Evolutionary conservation across 2,329 filamentous ascomycete species (phyloP).

Genomic region (Thermochaetoides dissita): DNA sequence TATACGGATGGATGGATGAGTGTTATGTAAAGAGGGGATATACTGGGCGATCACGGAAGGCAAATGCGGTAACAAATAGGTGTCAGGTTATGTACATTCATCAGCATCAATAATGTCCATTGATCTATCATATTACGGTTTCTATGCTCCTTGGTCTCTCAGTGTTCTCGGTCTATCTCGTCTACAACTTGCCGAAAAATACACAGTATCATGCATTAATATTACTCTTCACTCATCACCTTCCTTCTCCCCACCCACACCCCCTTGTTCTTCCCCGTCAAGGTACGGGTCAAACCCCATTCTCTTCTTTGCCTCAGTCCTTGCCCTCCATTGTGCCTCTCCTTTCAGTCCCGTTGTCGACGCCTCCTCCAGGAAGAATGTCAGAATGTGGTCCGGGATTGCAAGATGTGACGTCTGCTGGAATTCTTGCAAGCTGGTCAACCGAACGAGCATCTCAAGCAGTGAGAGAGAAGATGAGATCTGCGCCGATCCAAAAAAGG

Average conservation of each 20-base stretch:
- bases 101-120: too few relatives aligned
- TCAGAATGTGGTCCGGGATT: constrained; percentile 77
- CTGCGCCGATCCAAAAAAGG: constrained; percentile 21
- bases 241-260: neutral
- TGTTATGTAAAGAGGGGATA: too few relatives aligned
- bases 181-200: too few relatives aligned
- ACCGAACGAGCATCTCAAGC: constrained; percentile 74
- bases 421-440: constrained; percentile 80
- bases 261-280: constrained; percentile 17
- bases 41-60: too few relatives aligned
- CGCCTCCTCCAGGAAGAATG: constrained; percentile 63
- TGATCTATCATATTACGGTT: too few relatives aligned
- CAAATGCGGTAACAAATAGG: too few relatives aligned
- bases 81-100: too few relatives aligned
- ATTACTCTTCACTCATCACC: neutral
- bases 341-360: constrained; percentile 37
- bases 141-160: too few relatives aligned
- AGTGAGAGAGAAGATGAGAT: constrained; percentile 52
- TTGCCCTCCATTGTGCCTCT: constrained; percentile 29
- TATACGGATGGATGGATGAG: too few relatives aligned
- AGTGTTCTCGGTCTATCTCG: too few relatives aligned
- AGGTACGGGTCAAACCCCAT: constrained; percentile 45
- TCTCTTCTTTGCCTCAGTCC: constrained; percentile 31
- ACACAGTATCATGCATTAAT: neutral
- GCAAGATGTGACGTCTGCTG: constrained; percentile 81